phyloP scores from a whole-genome alignment of 331 rosid species.

The Cydonia oblonga region DNA sequence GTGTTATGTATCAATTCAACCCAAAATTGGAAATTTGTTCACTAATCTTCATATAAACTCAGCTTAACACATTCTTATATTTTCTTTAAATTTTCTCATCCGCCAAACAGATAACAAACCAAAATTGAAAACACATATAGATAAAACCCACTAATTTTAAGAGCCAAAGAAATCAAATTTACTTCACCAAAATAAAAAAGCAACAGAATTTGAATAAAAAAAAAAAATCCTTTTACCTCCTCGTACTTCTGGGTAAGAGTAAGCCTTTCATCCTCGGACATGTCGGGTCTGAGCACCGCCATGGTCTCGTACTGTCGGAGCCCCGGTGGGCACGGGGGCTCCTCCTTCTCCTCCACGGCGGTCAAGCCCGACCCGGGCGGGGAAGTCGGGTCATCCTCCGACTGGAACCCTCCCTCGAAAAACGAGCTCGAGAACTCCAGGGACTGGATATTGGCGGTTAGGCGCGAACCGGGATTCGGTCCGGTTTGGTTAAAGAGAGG shows the following conservation, averaged over 20 bases:
- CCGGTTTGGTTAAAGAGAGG: not conserved
- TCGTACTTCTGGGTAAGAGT: constrained; percentile 79
- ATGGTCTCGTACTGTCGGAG: constrained; percentile 73
- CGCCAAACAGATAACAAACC: not conserved
- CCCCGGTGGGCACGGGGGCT: constrained; percentile 80
- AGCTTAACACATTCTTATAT: too few relatives aligned
- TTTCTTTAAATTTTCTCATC: not conserved
- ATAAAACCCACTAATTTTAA: not conserved
- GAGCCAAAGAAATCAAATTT: not conserved
- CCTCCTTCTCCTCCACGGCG: constrained; percentile 68
- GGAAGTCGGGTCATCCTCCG: constrained; percentile 41
- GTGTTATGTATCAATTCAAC: not conserved
- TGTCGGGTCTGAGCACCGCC: constrained; percentile 75
- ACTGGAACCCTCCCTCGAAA: constrained; percentile 47
- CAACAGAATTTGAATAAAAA: not conserved
- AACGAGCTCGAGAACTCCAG: constrained; percentile 57
- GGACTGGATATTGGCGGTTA: constrained; percentile 25
- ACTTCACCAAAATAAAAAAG: not conserved
- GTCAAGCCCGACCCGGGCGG: constrained; percentile 33
- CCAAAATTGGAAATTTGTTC: not conserved
- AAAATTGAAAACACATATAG: not conserved
- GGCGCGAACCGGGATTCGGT: not conserved
- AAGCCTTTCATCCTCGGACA: constrained; percentile 81
- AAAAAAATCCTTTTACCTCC: constrained; percentile 42
- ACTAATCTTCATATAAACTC: not conserved